Percentiles rank a stretch among this genome's conserved stretches.
These are phyloP conservation scores for Colletotrichum caudatum DNA, from an alignment of 2,329 filamentous ascomycete species.

Conservation along the genomic window DNA sequence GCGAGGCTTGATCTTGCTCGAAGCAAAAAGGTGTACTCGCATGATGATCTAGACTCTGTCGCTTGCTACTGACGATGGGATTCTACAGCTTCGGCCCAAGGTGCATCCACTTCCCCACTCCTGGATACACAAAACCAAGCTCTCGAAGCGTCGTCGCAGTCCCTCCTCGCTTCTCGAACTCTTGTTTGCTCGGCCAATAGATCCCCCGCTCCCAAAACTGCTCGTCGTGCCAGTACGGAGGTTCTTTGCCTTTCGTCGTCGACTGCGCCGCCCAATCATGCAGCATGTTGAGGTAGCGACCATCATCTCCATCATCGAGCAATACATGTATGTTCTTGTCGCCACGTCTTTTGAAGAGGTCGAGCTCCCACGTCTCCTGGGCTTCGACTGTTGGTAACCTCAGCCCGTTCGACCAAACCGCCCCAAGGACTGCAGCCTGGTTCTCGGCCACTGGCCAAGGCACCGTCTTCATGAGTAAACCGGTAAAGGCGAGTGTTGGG, in stretches of 20 bases:
- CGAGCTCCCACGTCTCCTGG: constrained; percentile 78
- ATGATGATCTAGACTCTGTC: background rate
- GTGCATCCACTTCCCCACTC: constrained; percentile 32
- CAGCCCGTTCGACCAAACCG: constrained; percentile 80
- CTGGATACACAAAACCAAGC: constrained; percentile 41
- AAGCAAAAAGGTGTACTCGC: background rate
- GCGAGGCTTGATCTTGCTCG: background rate
- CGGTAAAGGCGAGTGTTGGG: constrained; percentile 83
- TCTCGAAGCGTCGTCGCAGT: constrained; percentile 70
- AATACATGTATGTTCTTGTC: constrained; percentile 58
- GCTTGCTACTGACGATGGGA: background rate
- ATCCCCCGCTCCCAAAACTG: constrained; percentile 78
- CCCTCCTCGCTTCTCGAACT: constrained; percentile 76
- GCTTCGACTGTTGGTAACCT: constrained; percentile 69
- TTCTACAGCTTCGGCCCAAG: constrained; percentile 17
- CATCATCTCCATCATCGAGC: constrained; percentile 70
- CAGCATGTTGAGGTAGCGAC: constrained; percentile 76
- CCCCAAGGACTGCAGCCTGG: constrained; percentile 81
- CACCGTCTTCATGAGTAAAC: constrained; percentile 84
- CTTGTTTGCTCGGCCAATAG: constrained; percentile 76
- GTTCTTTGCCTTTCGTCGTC: constrained; percentile 70
- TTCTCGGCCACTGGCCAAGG: constrained; percentile 86
- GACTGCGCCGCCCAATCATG: constrained; percentile 70
- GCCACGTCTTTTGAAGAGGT: constrained; percentile 63
- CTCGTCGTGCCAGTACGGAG: constrained; percentile 78